Base-by-base conservation (phyloP, 2,329 filamentous ascomycete genomes). In the Fusarium camptoceras region DNA sequence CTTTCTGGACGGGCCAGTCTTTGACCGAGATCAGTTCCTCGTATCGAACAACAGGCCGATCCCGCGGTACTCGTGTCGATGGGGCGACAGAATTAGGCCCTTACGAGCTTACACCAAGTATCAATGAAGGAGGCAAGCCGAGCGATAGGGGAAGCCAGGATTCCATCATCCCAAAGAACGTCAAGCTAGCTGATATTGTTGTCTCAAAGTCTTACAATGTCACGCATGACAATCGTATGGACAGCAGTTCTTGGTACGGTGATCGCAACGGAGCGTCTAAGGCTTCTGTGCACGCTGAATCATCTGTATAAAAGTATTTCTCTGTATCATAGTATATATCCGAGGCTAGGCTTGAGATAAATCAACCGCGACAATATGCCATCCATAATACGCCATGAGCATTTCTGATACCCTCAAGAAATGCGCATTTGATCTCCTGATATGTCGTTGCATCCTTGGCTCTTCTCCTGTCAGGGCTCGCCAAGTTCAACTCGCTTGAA, bases 21-120 rank as follows among this genome's bases (percentile, higher is more conserved):
- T 8, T 42, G 1, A 48, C 20, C 5, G 30, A 59, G 1, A 25
- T 63, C 11, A 53, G 46, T 8, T 72, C 68, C 1, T 47, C 59
- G 1, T 53, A 51, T 5, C 46, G 55, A 12, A 58, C 66, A 3
- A n/a, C 22, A 24, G 31, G 12, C 15, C 30, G 47, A 50, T 14
- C 16, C 1, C 16, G 20, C 2, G 61, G 46, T 11, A 64, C 56
- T 3, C 30, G 50, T 12, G 59, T 55, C 9, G 53, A 50, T 20
- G 67, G 44, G 14, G 67, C 66, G 2, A 53, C 54, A 3, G 66
- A 66, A n/a, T 47, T 70, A 1, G 69, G 69, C 0, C 67, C 59
- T 0, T 70, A 74, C 15, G 64, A 74, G 2, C 66, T 71, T 5
- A 71, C 71, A 2, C 48, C 56, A 1, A 67, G 59, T 20, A 58